phyloP scores from a whole-genome alignment of 1,284 basidiomycete species.

The Sporisorium iseilematis-ciliati region DNA sequence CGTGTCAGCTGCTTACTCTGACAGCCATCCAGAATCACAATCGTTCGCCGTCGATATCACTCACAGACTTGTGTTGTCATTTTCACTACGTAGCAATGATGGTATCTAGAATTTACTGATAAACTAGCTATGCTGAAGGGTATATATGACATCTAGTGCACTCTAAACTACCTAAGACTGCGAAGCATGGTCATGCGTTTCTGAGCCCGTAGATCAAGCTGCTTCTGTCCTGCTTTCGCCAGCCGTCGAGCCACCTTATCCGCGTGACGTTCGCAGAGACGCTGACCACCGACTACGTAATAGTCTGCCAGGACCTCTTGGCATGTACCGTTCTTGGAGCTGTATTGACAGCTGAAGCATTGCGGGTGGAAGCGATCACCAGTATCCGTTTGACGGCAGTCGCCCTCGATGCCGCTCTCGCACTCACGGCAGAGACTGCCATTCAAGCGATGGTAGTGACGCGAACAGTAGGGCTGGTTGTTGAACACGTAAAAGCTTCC shows the following conservation, averaged over 20 bases:
- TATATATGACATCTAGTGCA: background rate
- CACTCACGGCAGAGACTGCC: slow-evolving; percentile 59
- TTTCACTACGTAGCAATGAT: too few species aligned
- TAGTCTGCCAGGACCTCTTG: slow-evolving; percentile 40
- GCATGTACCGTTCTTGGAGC: slow-evolving; percentile 33
- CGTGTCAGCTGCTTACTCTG: too few species aligned
- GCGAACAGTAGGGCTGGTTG: slow-evolving; percentile 58
- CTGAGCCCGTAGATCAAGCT: slow-evolving; percentile 38
- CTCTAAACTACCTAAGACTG: slow-evolving; percentile 22
- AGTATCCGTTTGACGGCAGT: slow-evolving; percentile 59
- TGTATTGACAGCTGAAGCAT: slow-evolving; percentile 59
- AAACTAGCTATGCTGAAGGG: background rate
- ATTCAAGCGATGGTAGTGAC: slow-evolving; percentile 54
- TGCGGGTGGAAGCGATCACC: slow-evolving; percentile 57
- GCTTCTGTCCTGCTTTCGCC: slow-evolving; percentile 34
- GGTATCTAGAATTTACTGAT: too few species aligned
- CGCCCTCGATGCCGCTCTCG: slow-evolving; percentile 57
- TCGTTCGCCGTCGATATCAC: too few species aligned
- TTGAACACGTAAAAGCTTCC: slow-evolving; percentile 61
- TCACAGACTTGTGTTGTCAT: too few species aligned
- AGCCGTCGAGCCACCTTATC: slow-evolving; percentile 38
- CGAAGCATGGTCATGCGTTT: slow-evolving; percentile 54
- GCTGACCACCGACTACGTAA: slow-evolving; percentile 44
- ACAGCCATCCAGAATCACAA: too few species aligned
- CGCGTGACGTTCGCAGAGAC: slow-evolving; percentile 56